These are phyloP conservation scores for Aspergillus sp. DNA, from an alignment of 2,329 filamentous ascomycete genomes.

Conservation along the genomic window DNA sequence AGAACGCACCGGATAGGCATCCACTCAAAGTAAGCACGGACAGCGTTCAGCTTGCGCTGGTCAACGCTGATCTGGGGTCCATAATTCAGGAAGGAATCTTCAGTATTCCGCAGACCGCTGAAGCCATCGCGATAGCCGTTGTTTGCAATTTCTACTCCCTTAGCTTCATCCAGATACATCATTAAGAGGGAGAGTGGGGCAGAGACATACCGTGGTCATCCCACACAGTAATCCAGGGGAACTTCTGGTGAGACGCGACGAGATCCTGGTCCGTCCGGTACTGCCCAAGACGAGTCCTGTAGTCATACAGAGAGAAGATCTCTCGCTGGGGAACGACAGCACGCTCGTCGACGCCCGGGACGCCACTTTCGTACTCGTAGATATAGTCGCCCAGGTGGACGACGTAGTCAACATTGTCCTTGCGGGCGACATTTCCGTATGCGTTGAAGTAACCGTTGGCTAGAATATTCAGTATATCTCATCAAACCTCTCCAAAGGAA, in stretches of 20 bases:
- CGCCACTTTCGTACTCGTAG: constrained; percentile 58
- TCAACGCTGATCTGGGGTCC: constrained; percentile 63
- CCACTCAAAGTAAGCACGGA: constrained; percentile 70
- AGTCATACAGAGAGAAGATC: constrained; percentile 50
- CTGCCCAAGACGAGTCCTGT: constrained; percentile 57
- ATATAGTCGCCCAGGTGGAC: constrained; percentile 63
- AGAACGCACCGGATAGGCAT: constrained; percentile 53
- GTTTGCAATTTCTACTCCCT: constrained; percentile 55
- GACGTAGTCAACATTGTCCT: constrained; percentile 61
- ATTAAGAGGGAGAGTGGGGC: not conserved
- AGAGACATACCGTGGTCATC: constrained; percentile 55
- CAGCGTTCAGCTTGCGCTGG: constrained; percentile 71
- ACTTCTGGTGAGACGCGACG: constrained; percentile 55
- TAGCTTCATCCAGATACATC: not conserved
- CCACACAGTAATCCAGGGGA: constrained; percentile 65
- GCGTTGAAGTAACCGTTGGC: constrained; percentile 61
- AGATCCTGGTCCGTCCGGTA: constrained; percentile 59
- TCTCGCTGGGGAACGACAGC: constrained; percentile 8
- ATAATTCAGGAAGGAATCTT: constrained; percentile 62
- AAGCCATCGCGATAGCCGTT: constrained; percentile 66
- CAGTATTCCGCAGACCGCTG: constrained; percentile 63
- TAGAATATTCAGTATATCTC: constrained; percentile 17
- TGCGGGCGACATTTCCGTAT: constrained; percentile 59
- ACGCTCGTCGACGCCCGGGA: constrained; percentile 22
- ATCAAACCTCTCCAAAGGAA: not conserved